Percentiles rank a stretch among this genome's conserved stretches.
Conservation (phyloP, 1,284 basidiomycete genomes). For the Lentinula novae-zelandiae region DNA sequence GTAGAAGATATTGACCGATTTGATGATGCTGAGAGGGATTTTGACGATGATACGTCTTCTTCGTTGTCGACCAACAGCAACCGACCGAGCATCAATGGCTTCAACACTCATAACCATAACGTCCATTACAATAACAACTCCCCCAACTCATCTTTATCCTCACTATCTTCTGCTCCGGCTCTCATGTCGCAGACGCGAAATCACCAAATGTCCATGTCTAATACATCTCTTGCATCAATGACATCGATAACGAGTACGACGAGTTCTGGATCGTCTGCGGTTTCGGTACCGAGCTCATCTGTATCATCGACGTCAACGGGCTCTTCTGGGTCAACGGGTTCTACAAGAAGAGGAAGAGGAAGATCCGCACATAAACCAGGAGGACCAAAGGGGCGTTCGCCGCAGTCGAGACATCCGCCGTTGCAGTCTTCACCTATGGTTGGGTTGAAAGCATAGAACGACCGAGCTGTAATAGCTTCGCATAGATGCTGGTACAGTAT, state of each 20-base stretch:
- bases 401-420: constrained; percentile 1
- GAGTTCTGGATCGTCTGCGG: not conserved
- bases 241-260: not conserved
- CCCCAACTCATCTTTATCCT: not conserved
- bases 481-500: not conserved
- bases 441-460: constrained; percentile 7
- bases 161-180: not conserved
- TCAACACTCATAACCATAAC: not conserved
- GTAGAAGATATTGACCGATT: not conserved
- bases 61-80: constrained; percentile 1
- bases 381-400: constrained; percentile 1
- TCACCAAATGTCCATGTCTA: constrained; percentile 3
- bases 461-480: not conserved
- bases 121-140: not conserved
- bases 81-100: not conserved
- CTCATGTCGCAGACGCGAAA: not conserved
- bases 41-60: constrained; percentile 1
- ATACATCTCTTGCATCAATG: not conserved
- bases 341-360: not conserved
- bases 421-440: constrained; percentile 5
- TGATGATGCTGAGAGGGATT: not conserved
- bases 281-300: not conserved
- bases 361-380: not conserved
- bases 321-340: not conserved
- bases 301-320: not conserved